Evolutionary conservation across 2,329 filamentous ascomycete genomes (phyloP), one percentile per base, ranked within the genome.

Genomic region (Hymenotorrendiella dingleyae): DNA sequence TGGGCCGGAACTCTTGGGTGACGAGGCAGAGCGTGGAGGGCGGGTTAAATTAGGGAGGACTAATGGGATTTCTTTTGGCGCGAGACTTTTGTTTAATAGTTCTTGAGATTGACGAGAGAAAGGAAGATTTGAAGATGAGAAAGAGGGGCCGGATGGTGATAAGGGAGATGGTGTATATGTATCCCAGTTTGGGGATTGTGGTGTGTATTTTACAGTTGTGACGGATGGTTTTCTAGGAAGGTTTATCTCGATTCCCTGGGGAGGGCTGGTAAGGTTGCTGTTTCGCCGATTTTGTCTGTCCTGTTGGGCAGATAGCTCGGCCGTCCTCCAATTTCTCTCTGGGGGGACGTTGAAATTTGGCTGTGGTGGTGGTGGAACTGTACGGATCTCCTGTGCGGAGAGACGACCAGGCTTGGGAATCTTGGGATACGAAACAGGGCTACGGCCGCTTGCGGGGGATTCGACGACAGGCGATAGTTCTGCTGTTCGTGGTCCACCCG

Each of bases 341-440:
- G 35, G 29, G 21, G 24, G 35, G 4, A 17, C 11, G 8, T 35
- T 37, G 38, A 56, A 52, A 16, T 53, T 40, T 34, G 47, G 48
- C 23, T 51, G 54, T 26, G 53, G 42, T 11, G 53, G 53, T 2
- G 53, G 51, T 1, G 53, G 53, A 20, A 50, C 44, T 36, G 48
- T 42, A 10, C 45, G 42, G 3, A 55, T 43, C 4, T 42, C 46
- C 17, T 26, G 44, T 24, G 35, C 41, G 14, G 49, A 49, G 4
- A 56, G 35, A 8, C 51, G 38, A 21, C 40, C 45, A 28, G 50
- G 50, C 27, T 43, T 41, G 10, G 48, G 48, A 24, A 57, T 59
- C 38, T 55, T 57, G 4, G 57, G 56, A 29, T 58, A 57, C 12
- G 43, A 51, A 17, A 58, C 57, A n/a, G 56, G 56, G 42, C 54